These are phyloP conservation scores for Phytophthora macrochlamydospora DNA, from an alignment of 352 stramenopile genomes.

Conservation along the genomic window DNA sequence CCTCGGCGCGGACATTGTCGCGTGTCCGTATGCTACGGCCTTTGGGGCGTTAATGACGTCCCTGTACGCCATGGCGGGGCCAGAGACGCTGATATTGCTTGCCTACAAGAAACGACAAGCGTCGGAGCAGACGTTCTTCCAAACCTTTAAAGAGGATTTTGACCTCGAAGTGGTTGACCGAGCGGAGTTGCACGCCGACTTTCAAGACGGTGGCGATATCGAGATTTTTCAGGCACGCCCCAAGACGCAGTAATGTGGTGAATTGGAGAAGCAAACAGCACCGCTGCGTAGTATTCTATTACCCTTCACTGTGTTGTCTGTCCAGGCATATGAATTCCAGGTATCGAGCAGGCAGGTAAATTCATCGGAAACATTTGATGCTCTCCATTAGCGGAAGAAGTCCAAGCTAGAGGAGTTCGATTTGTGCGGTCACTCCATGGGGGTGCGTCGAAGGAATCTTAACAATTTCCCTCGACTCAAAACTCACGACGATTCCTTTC, in stretches of 20 bases:
- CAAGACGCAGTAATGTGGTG: slow-evolving; percentile 17
- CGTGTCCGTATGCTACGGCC: slow-evolving; percentile 75
- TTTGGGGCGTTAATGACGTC: slow-evolving; percentile 69
- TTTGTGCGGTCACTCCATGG: slow-evolving; percentile 84
- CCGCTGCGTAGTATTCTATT: too few species aligned
- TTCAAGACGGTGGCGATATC: slow-evolving; percentile 65
- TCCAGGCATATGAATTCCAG: too few species aligned
- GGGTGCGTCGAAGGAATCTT: slow-evolving; percentile 35
- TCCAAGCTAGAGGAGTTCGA: slow-evolving; percentile 72
- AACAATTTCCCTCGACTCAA: too few species aligned
- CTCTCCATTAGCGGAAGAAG: slow-evolving; percentile 58
- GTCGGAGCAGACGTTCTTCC: slow-evolving; percentile 72
- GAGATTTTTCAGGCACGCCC: slow-evolving; percentile 58
- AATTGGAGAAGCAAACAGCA: slow-evolving; percentile 11
- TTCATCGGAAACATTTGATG: too few species aligned
- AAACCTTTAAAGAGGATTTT: slow-evolving; percentile 54
- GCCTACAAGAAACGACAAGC: slow-evolving; percentile 80
- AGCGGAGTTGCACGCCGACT: slow-evolving; percentile 68
- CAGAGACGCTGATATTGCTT: slow-evolving; percentile 60
- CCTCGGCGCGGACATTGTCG: slow-evolving; percentile 82
- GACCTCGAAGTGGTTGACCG: slow-evolving; percentile 41
- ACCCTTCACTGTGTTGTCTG: too few species aligned
- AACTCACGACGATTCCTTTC: not conserved
- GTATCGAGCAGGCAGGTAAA: too few species aligned
- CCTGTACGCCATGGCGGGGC: slow-evolving; percentile 45